Conservation (phyloP, 1,284 basidiomycete genomes). For the Golubevia pallescens region DNA sequence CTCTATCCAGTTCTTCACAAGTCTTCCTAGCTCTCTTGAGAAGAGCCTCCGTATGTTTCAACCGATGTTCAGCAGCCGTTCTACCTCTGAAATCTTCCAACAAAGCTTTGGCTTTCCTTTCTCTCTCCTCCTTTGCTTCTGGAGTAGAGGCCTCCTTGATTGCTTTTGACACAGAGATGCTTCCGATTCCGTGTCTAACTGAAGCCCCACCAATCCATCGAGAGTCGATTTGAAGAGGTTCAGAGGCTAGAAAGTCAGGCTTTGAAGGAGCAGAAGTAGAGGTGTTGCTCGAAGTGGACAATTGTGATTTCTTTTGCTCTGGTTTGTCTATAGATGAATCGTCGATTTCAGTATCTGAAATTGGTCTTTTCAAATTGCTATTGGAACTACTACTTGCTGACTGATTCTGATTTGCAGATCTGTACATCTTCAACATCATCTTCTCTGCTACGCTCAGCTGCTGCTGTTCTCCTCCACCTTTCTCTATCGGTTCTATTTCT, state of each 20-base stretch:
- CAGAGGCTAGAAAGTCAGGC: not conserved
- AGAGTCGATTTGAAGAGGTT: not conserved
- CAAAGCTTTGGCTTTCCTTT: not conserved
- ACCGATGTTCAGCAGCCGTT: not conserved
- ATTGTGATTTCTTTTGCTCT: no score
- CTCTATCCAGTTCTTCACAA: not conserved
- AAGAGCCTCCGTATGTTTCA: not conserved
- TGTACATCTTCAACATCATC: no score
- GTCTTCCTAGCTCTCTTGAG: not conserved
- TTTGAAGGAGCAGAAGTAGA: no score
- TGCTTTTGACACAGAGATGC: not conserved
- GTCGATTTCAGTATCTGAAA: no score
- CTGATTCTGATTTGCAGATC: no score
- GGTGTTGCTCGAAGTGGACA: no score
- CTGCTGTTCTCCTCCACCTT: no score
- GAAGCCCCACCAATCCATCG: not conserved
- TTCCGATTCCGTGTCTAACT: not conserved
- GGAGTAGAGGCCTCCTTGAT: not conserved
- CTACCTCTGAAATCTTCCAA: not conserved
- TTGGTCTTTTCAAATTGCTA: no score
- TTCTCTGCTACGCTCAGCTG: no score
- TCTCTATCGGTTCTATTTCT: no score
- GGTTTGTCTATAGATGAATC: no score
- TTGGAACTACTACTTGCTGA: no score
- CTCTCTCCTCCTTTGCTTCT: not conserved